Evolutionary conservation across 345 rosid genomes (phyloP).

Genomic region (Viola odorata): DNA sequence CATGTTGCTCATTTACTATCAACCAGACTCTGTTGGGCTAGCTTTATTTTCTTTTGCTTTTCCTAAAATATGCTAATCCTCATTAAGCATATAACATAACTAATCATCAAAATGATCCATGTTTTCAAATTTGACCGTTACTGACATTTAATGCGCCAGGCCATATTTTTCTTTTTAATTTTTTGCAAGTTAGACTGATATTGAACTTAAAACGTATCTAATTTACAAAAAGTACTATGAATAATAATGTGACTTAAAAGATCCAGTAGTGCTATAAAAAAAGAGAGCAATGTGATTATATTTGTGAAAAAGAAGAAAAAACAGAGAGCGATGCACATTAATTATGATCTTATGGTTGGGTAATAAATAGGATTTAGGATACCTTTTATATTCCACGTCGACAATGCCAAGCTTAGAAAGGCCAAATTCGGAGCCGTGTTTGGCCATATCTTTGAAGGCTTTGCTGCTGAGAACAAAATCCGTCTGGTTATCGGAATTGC

Average conservation of each 20-base stretch:
- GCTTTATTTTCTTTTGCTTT: too few relatives aligned
- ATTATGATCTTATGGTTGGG: background rate
- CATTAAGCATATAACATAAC: background rate
- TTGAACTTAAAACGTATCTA: too few relatives aligned
- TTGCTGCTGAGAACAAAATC: slow-evolving; percentile 77
- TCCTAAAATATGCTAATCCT: background rate
- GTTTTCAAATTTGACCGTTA: slow-evolving; percentile 19
- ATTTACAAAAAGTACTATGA: too few relatives aligned
- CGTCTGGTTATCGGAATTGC: slow-evolving; percentile 52
- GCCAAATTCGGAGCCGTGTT: slow-evolving; percentile 35
- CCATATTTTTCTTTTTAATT: background rate
- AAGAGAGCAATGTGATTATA: too few relatives aligned
- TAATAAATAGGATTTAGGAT: background rate
- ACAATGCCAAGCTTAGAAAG: slow-evolving; percentile 54
- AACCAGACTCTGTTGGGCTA: too few relatives aligned
- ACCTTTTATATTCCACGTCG: slow-evolving; percentile 81
- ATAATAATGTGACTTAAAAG: too few relatives aligned
- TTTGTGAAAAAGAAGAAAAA: too few relatives aligned
- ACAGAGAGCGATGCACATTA: too few relatives aligned
- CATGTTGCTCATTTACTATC: too few relatives aligned
- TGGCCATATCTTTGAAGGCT: slow-evolving; percentile 84
- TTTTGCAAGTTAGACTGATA: too few relatives aligned
- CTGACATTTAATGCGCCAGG: slow-evolving; percentile 22
- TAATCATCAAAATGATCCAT: background rate
- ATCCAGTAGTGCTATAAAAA: too few relatives aligned